Evolutionary conservation across 371 early-diverging fungal genomes (phyloP).

Genomic region (Mortierella sp.): DNA sequence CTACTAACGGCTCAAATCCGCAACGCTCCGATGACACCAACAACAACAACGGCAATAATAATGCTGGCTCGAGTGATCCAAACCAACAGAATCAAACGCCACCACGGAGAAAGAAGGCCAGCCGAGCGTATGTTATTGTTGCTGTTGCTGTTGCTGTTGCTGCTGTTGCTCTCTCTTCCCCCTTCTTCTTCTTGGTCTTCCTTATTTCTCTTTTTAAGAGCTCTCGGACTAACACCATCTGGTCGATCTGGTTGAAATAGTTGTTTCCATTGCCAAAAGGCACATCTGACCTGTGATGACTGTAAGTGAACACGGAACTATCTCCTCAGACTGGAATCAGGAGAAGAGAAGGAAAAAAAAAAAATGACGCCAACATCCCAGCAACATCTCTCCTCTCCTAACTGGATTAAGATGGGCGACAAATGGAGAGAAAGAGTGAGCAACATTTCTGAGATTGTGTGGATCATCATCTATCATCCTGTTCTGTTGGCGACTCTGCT

Average conservation of each 20-base stretch:
- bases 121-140: slow-evolving; percentile 43
- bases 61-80: neutral
- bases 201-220: neutral
- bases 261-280: slow-evolving; percentile 69
- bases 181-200: neutral
- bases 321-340: too few species aligned
- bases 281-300: slow-evolving; percentile 74
- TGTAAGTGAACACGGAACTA: slow-evolving; percentile 54
- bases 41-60: slow-evolving; percentile 2
- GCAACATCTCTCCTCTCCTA: too few species aligned
- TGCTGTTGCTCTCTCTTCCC: neutral
- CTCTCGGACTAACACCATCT: neutral
- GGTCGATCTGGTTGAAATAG: slow-evolving; percentile 8
- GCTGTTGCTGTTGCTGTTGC: neutral
- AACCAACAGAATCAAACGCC: neutral
- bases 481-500: too few species aligned
- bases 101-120: slow-evolving; percentile 46
- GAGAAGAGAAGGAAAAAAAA: too few species aligned
- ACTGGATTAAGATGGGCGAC: too few species aligned
- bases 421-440: too few species aligned
- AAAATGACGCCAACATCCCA: too few species aligned
- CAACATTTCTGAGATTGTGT: too few species aligned
- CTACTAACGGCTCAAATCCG: slow-evolving; percentile 5
- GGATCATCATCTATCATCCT: too few species aligned
- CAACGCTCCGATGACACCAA: slow-evolving; percentile 21